phyloP scores from a whole-genome alignment of 2,329 filamentous ascomycete genomes.

The Myrmaecium sp. region DNA sequence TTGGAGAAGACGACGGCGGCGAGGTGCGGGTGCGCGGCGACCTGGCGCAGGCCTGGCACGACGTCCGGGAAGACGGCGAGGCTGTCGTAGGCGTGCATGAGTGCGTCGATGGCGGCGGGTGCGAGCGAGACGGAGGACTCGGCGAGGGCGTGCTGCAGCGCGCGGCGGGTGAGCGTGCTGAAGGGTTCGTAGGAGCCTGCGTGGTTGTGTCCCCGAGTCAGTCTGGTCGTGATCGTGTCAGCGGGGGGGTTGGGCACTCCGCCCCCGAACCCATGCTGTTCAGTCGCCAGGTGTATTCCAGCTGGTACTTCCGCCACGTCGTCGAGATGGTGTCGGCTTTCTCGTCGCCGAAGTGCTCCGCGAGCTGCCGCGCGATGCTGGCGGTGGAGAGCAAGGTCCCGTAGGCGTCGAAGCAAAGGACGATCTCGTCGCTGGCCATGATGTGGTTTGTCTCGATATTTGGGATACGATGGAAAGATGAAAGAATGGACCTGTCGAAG shows the following conservation, averaged over 20 bases:
- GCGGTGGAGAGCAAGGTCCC: conserved; percentile 58
- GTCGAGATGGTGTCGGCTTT: conserved; percentile 39
- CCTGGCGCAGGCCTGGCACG: conserved; percentile 30
- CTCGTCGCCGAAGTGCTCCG: conserved; percentile 38
- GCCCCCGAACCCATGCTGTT: conserved; percentile 60
- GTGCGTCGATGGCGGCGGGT: conserved; percentile 24
- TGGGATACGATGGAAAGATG: too few relatives aligned
- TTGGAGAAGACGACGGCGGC: conserved; percentile 53
- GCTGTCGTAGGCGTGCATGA: conserved; percentile 49
- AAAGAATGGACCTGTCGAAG: too few relatives aligned
- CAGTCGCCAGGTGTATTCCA: conserved; percentile 63
- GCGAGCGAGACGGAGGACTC: conserved; percentile 35
- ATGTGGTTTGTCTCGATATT: too few relatives aligned
- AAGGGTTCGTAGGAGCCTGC: conserved; percentile 47
- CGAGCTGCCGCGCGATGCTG: conserved; percentile 45
- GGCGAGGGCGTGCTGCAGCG: conserved; percentile 46
- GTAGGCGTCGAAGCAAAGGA: conserved; percentile 60
- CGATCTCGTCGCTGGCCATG: conserved; percentile 40
- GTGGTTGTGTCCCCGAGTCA: neutral
- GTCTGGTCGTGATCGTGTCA: too few relatives aligned
- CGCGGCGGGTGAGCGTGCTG: conserved; percentile 41
- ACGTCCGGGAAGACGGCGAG: conserved; percentile 51
- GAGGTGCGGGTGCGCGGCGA: conserved; percentile 27
- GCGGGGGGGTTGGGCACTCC: neutral
- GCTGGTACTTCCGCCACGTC: conserved; percentile 51